phyloP scores from a whole-genome alignment of 75 land plant species.

The Cupressus sempervirens region DNA sequence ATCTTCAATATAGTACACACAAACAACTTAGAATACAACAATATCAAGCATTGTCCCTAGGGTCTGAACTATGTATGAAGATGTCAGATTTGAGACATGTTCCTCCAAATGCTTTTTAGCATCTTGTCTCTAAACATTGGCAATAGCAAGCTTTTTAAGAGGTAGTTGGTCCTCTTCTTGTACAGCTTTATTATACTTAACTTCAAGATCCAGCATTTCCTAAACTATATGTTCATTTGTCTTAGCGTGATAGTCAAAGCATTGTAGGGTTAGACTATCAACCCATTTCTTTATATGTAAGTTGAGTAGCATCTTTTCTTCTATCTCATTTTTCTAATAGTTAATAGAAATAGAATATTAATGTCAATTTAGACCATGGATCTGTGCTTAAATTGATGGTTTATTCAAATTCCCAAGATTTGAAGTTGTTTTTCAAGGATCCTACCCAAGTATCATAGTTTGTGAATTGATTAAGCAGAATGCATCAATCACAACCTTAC shows the following conservation, averaged over 20 bases:
- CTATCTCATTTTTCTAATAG: slow-evolving; percentile 93
- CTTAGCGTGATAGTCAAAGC: slow-evolving; percentile 85
- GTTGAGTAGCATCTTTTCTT: slow-evolving; percentile 95
- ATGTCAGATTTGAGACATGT: slow-evolving; percentile 94
- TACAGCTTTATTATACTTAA: slow-evolving; percentile 94
- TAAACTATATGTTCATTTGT: slow-evolving; percentile 94
- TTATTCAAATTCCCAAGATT: slow-evolving; percentile 96
- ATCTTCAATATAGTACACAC: not conserved
- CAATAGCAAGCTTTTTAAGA: slow-evolving; percentile 92
- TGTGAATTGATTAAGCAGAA: slow-evolving; percentile 94
- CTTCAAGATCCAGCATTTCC: slow-evolving; percentile 89
- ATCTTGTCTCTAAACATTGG: slow-evolving; percentile 97
- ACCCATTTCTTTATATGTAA: slow-evolving; percentile 99
- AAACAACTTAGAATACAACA: slow-evolving; percentile 59
- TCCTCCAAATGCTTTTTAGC: slow-evolving; percentile 98
- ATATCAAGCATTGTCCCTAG: slow-evolving; percentile 94
- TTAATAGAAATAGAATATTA: slow-evolving; percentile 97
- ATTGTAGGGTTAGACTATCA: slow-evolving; percentile 78
- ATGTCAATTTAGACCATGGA: slow-evolving; percentile 94
- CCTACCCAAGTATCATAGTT: slow-evolving; percentile 99
- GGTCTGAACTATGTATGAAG: slow-evolving; percentile 90
- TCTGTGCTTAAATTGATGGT: slow-evolving; percentile 96
- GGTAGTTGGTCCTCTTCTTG: slow-evolving; percentile 94
- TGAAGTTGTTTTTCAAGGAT: slow-evolving; percentile 95
- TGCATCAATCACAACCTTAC: slow-evolving; percentile 99